Conservation (phyloP, 176 grass and related monocot genomes). For the Triticum urartu region DNA sequence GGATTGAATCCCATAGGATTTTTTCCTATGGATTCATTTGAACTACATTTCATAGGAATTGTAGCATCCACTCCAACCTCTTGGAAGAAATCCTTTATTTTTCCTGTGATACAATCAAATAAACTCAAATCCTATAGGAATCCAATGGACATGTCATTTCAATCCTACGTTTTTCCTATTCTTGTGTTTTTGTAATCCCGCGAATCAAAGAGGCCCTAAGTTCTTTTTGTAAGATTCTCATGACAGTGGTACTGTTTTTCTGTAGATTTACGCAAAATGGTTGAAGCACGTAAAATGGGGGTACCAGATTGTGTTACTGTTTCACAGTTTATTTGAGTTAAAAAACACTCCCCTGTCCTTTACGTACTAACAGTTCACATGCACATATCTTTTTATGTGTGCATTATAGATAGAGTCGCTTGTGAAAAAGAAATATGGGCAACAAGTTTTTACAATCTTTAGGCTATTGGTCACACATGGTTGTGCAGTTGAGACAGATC, state of each 20-base stretch:
- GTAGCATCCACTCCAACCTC: no score
- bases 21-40: no score
- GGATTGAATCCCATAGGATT: no score
- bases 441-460: constrained; percentile 56
- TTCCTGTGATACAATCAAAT: no score
- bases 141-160: no score
- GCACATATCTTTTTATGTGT: constrained; percentile 24
- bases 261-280: constrained; percentile 68
- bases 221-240: constrained; percentile 19
- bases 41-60: no score
- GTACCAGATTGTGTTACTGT: constrained; percentile 41
- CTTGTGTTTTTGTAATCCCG: no score
- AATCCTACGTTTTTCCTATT: no score
- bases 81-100: no score
- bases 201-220: neutral
- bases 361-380: neutral
- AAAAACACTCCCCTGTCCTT: neutral
- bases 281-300: constrained; percentile 71
- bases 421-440: constrained; percentile 74
- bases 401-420: constrained; percentile 64
- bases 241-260: constrained; percentile 29
- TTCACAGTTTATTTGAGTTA: constrained; percentile 9
- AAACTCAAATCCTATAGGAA: no score
- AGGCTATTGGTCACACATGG: constrained; percentile 58
- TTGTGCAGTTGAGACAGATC: constrained; percentile 63